Percentiles rank a stretch among this genome's conserved stretches.
phyloP scores from a whole-genome alignment of 2,329 filamentous ascomycete genomes.

The Hysterium pulicare region DNA sequence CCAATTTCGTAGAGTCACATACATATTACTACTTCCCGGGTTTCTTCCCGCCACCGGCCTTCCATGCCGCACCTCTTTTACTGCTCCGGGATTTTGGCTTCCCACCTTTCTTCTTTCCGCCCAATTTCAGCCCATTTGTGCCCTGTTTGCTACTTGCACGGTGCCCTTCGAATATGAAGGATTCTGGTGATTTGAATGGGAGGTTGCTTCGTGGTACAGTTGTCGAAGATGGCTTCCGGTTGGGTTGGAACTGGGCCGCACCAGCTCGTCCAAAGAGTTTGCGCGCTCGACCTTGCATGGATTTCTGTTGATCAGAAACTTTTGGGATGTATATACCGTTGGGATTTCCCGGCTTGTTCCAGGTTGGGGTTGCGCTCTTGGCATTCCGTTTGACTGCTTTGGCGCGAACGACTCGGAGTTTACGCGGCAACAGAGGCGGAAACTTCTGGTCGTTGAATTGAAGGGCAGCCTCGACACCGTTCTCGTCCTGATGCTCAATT shows the following conservation, averaged over 20 bases:
- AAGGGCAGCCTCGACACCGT: conserved; percentile 86
- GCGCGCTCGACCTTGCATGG: conserved; percentile 67
- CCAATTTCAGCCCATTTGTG: conserved; percentile 59
- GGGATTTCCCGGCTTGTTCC: conserved; percentile 15
- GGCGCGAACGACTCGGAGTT: conserved; percentile 80
- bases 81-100: conserved; percentile 44
- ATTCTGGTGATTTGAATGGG: conserved; percentile 59
- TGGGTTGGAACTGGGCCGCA: conserved; percentile 42
- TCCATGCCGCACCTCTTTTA: conserved; percentile 46
- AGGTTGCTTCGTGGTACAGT: not conserved
- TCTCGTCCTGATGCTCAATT: conserved; percentile 60
- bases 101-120: conserved; percentile 42
- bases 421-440: conserved; percentile 86
- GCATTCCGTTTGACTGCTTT: conserved; percentile 57
- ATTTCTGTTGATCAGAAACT: conserved; percentile 65
- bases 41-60: conserved; percentile 37
- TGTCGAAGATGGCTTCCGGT: conserved; percentile 15
- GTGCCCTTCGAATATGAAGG: conserved; percentile 77
- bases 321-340: conserved; percentile 65
- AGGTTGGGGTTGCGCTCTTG: conserved; percentile 29
- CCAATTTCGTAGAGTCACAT: no score
- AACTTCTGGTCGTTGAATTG: conserved; percentile 88
- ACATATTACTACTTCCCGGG: not conserved
- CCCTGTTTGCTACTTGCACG: conserved; percentile 66
- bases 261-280: conserved; percentile 71